These are phyloP conservation scores for Leptographium galeiforme DNA, from an alignment of 2,329 filamentous ascomycete species.

Conservation along the genomic window DNA sequence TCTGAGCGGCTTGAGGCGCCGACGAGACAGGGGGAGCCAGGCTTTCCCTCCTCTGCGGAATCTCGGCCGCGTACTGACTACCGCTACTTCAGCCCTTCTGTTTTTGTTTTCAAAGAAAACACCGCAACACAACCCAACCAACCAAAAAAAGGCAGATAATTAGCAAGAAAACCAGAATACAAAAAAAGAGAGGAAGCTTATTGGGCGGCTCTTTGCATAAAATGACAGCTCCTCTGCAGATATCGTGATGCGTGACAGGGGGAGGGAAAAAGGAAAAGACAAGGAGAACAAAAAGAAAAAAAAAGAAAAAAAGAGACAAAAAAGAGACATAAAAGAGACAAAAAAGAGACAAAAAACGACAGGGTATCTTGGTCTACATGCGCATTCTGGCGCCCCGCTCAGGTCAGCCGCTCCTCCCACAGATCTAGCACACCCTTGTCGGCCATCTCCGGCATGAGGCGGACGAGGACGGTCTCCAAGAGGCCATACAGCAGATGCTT, in stretches of 20 bases:
- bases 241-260: background rate
- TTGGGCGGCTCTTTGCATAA: conserved; percentile 11
- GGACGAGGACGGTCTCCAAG: conserved; percentile 68
- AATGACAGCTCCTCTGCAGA: background rate
- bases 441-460: conserved; percentile 70
- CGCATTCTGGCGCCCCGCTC: background rate
- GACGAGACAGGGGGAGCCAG: background rate
- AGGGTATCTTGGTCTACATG: background rate
- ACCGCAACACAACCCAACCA: background rate
- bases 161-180: conserved; percentile 3
- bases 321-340: background rate
- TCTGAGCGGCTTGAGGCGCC: too few relatives aligned
- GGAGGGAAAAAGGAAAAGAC: background rate
- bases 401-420: conserved; percentile 54
- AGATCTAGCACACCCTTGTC: conserved; percentile 59
- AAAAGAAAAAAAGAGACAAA: too few relatives aligned
- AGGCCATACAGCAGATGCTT: conserved; percentile 78
- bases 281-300: background rate
- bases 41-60: background rate
- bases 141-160: conserved; percentile 3
- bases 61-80: background rate
- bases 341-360: background rate
- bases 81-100: background rate
- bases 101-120: background rate
- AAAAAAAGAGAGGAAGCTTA: conserved; percentile 6